Percentiles rank a stretch among this genome's conserved stretches.
Conservation (phyloP, 1,284 basidiomycete species). For the Porphyrellus sp. region DNA sequence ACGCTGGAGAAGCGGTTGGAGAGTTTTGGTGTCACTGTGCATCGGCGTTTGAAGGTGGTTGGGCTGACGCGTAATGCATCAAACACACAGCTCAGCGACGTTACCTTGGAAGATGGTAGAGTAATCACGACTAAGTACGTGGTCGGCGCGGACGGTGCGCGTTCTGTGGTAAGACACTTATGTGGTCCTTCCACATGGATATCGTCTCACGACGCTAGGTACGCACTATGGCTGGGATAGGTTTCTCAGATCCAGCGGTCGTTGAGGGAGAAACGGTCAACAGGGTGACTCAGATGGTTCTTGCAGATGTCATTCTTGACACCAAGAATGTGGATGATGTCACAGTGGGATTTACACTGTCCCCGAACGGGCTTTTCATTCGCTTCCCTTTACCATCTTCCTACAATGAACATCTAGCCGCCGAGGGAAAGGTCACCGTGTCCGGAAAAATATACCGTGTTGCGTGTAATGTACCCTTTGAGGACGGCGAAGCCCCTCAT, state of each 20-base stretch:
- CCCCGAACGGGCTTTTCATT: conserved; percentile 27
- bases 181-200: background rate
- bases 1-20: conserved; percentile 38
- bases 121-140: conserved; percentile 45
- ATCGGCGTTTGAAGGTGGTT: conserved; percentile 23
- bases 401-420: conserved; percentile 15
- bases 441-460: conserved; percentile 33
- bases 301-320: conserved; percentile 7
- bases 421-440: background rate
- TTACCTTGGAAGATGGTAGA: conserved; percentile 48
- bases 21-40: conserved; percentile 19
- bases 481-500: conserved; percentile 29
- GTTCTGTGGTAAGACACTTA: conserved; percentile 41
- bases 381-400: conserved; percentile 25
- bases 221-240: conserved; percentile 9
- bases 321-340: background rate
- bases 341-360: background rate
- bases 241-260: conserved; percentile 9
- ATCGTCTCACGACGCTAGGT: conserved; percentile 5
- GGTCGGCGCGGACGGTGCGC: conserved; percentile 52
- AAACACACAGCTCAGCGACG: conserved; percentile 33
- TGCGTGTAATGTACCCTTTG: conserved; percentile 30
- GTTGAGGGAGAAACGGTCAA: background rate
- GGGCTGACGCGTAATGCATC: conserved; percentile 29
- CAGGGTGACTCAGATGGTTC: background rate